These are phyloP conservation scores for Coffea eugenioides DNA, from an alignment of 257 asterid species.

Conservation along the genomic window DNA sequence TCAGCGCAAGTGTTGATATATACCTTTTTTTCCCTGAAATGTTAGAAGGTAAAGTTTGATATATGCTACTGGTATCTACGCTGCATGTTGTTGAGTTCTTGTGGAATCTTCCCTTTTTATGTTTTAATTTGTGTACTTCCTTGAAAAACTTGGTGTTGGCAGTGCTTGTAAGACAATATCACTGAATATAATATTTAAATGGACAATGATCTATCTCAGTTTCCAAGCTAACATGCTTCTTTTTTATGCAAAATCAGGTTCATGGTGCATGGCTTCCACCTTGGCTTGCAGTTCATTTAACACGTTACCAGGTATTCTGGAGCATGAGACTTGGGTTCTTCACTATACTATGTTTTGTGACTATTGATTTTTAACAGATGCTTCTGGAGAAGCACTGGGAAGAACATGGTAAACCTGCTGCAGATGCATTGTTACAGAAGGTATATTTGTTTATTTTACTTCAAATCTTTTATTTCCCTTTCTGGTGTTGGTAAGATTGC, in stretches of 20 bases:
- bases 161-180: not conserved
- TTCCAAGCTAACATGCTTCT: conserved; percentile 7
- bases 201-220: too few species aligned
- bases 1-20: too few species aligned
- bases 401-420: conserved; percentile 76
- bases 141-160: not conserved
- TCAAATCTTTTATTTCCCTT: not conserved
- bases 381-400: conserved; percentile 72
- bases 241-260: conserved; percentile 42
- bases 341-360: conserved; percentile 14
- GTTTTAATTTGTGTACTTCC: too few species aligned
- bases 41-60: too few species aligned
- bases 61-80: too few species aligned
- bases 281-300: conserved; percentile 60
- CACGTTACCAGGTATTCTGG: conserved; percentile 49
- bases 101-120: too few species aligned
- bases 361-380: conserved; percentile 42
- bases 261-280: conserved; percentile 93
- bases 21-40: too few species aligned
- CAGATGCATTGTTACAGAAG: conserved; percentile 56
- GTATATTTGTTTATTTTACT: conserved; percentile 28
- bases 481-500: not conserved
- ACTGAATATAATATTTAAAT: too few species aligned
- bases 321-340: not conserved
- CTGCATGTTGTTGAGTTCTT: too few species aligned